Evolutionary conservation across 257 asterid species (phyloP).

Genomic region (Solanum corneliomulleri): DNA sequence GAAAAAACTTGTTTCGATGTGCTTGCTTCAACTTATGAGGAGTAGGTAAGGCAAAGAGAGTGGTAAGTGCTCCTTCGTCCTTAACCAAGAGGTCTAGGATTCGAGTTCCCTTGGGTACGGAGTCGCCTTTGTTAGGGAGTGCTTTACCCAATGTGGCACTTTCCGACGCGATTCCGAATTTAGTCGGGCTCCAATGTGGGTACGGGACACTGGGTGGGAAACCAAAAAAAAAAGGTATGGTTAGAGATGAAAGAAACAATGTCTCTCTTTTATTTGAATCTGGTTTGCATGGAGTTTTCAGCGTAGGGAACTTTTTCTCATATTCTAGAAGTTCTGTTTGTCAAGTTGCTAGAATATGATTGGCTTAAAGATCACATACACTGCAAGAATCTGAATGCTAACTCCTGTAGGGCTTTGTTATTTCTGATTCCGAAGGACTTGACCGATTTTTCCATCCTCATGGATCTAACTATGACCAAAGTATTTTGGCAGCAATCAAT

Average conservation of each 20-base stretch:
- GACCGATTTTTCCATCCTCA: conserved; percentile 64
- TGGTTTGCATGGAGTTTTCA: neutral
- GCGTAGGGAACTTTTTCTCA: too few relatives aligned
- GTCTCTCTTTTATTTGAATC: neutral
- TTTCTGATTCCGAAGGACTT: conserved; percentile 71
- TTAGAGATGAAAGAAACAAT: neutral
- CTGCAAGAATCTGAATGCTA: neutral
- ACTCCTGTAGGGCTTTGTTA: conserved; percentile 56
- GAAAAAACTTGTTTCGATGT: neutral
- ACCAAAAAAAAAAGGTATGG: neutral
- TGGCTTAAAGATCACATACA: neutral
- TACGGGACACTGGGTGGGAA: neutral
- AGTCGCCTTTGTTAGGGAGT: too few relatives aligned
- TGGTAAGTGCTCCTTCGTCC: neutral
- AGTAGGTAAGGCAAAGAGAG: neutral
- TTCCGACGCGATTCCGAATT: too few relatives aligned
- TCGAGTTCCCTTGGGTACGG: neutral
- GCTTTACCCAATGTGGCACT: too few relatives aligned
- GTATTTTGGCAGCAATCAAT: conserved; percentile 50
- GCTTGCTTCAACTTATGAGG: neutral
- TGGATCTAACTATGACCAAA: conserved; percentile 54
- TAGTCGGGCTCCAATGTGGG: neutral
- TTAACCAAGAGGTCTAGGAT: neutral
- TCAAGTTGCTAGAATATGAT: neutral
- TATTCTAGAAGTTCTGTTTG: too few relatives aligned